Conservation (phyloP, 768 basidiomycete species). For the Auricularia auricula-judae region DNA sequence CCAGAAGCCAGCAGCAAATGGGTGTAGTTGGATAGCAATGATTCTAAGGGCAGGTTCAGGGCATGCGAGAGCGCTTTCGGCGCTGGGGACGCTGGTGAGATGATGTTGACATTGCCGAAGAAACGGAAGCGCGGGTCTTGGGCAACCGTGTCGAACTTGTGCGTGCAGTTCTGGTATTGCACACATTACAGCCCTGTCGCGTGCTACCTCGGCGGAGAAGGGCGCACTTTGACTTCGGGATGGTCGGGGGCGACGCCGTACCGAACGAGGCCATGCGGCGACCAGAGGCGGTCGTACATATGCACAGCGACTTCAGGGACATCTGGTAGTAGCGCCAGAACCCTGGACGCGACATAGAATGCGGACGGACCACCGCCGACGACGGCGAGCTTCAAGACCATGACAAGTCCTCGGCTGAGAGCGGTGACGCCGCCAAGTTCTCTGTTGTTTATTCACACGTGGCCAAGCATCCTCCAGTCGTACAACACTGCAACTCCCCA, state of each 20-base stretch:
- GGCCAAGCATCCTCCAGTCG: too few species aligned
- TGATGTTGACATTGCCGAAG: slow-evolving; percentile 82
- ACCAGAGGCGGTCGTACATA: slow-evolving; percentile 86
- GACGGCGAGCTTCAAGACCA: slow-evolving; percentile 64
- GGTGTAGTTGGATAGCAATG: slow-evolving; percentile 63
- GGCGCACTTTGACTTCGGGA: slow-evolving; percentile 85
- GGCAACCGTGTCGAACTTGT: slow-evolving; percentile 83
- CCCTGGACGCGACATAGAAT: slow-evolving; percentile 83
- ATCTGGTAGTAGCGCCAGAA: slow-evolving; percentile 53
- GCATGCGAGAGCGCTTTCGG: slow-evolving; percentile 37
- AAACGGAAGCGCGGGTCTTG: slow-evolving; percentile 73
- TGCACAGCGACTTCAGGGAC: slow-evolving; percentile 49
- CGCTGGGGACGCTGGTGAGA: slow-evolving; percentile 12
- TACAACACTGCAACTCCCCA: too few species aligned
- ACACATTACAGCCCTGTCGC: neutral
- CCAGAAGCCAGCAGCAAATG: slow-evolving; percentile 84
- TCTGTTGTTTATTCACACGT: too few species aligned
- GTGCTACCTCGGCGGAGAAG: neutral
- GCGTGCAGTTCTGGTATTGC: slow-evolving; percentile 72
- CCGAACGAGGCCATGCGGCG: slow-evolving; percentile 88
- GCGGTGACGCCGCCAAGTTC: too few species aligned
- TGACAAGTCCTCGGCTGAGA: neutral
- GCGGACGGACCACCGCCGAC: slow-evolving; percentile 95
- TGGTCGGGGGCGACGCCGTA: slow-evolving; percentile 98
- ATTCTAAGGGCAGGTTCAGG: slow-evolving; percentile 44